A percentile compares a stretch with the other conserved stretches of the same genome.
These are phyloP conservation scores for Picochlorum sp. DNA, from an alignment of 139 green algal species.

Conservation along the genomic window DNA sequence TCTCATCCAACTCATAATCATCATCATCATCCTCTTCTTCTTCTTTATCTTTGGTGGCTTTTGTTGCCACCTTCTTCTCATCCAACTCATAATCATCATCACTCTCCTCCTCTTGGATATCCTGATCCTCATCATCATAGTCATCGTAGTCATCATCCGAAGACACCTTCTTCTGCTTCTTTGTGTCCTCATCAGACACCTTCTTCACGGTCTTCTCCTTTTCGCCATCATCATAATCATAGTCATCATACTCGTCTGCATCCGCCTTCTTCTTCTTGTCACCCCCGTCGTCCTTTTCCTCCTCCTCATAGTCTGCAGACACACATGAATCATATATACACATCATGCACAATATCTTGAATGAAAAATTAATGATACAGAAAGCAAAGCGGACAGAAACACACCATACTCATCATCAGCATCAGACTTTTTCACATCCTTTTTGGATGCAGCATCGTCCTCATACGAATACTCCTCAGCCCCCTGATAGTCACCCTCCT, in stretches of 20 bases:
- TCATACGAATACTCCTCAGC: background rate
- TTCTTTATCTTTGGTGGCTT: background rate
- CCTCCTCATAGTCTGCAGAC: background rate
- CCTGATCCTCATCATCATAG: constrained; percentile 3
- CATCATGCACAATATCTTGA: too few relatives aligned
- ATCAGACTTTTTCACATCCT: background rate
- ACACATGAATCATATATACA: too few relatives aligned
- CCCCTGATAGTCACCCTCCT: constrained; percentile 1
- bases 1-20: background rate
- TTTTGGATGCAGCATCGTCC: background rate
- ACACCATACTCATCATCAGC: background rate
- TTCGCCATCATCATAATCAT: background rate
- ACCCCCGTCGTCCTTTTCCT: background rate
- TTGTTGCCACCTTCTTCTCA: background rate
- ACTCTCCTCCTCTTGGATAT: background rate
- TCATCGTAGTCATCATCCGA: constrained; percentile 1
- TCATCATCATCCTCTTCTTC: background rate
- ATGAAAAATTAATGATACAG: too few relatives aligned
- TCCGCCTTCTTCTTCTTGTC: background rate
- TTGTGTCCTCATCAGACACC: background rate
- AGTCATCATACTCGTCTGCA: background rate
- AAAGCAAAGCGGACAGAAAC: too few relatives aligned
- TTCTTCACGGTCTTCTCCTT: background rate
- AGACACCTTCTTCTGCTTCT: background rate
- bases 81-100: background rate